Conservation (phyloP, 2,329 filamentous ascomycete genomes). For the Ophiostoma novo-ulmi region DNA sequence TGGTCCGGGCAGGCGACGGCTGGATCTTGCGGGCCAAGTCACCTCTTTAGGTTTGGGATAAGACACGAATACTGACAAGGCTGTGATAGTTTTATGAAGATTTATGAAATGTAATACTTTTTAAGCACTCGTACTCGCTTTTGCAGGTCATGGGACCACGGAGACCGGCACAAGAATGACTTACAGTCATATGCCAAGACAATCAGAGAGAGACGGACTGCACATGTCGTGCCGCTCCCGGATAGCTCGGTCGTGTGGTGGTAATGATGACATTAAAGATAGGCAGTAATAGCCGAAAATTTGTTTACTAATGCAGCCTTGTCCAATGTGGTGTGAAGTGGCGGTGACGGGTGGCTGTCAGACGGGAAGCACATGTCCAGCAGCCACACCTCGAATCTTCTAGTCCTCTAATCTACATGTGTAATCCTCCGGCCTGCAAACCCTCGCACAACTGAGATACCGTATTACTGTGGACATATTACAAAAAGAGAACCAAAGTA, state of each 20-base stretch:
- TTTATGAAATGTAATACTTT: not conserved
- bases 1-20: conserved; percentile 38
- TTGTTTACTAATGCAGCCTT: not conserved
- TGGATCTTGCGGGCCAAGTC: conserved; percentile 45
- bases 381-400: not conserved
- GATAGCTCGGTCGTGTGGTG: not conserved
- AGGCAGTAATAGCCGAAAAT: not conserved
- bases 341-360: not conserved
- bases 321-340: not conserved
- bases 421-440: not conserved
- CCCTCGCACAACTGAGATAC: not conserved
- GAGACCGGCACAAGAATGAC: not conserved
- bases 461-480: not conserved
- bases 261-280: not conserved
- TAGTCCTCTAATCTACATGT: not conserved
- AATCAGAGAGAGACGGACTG: not conserved
- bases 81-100: not conserved
- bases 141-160: not conserved
- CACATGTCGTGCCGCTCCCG: not conserved
- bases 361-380: not conserved
- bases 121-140: not conserved
- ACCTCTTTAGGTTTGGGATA: conserved; percentile 34
- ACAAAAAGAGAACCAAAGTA: not conserved
- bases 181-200: not conserved
- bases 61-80: not conserved